Conservation (phyloP, 768 basidiomycete species). For the Amanita fuliginea region DNA sequence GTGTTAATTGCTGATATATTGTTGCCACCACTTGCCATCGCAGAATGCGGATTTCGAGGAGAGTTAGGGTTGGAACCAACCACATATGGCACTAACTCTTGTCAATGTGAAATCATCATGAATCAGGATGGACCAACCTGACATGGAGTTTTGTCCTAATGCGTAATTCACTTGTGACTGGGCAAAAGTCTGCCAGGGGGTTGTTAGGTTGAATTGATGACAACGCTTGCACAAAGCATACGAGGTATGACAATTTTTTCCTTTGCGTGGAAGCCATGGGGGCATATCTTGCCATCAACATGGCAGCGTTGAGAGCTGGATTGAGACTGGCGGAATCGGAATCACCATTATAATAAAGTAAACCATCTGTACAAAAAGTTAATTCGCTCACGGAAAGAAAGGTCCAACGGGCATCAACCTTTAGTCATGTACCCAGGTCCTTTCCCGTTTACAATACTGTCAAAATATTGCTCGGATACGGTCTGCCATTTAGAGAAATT, state of each 20-base stretch:
- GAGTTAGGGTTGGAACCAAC: constrained; percentile 89
- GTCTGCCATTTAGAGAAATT: constrained; percentile 58
- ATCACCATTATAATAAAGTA: constrained; percentile 76
- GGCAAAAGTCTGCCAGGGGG: constrained; percentile 47
- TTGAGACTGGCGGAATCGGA: constrained; percentile 75
- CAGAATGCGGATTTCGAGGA: constrained; percentile 84
- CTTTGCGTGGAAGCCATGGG: constrained; percentile 53
- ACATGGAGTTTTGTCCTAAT: constrained; percentile 87
- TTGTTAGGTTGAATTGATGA: background rate
- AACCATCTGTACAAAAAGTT: constrained; percentile 41
- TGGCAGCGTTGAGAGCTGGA: constrained; percentile 79
- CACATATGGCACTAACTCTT: constrained; percentile 56
- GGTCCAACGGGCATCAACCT: constrained; percentile 30
- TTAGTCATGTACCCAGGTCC: constrained; percentile 46
- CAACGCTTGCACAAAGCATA: constrained; percentile 18
- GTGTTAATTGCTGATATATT: constrained; percentile 63
- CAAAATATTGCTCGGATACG: constrained; percentile 68
- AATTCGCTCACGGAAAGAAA: background rate
- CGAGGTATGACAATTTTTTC: constrained; percentile 51
- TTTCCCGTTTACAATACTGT: constrained; percentile 49
- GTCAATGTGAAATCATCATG: background rate
- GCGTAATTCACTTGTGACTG: constrained; percentile 71
- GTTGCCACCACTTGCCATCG: constrained; percentile 75
- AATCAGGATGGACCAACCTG: constrained; percentile 31
- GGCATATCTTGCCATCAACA: constrained; percentile 71